These are phyloP conservation scores for Hyphodiscus hymeniophilus DNA, from an alignment of 495 filamentous ascomycete species.

Conservation along the genomic window DNA sequence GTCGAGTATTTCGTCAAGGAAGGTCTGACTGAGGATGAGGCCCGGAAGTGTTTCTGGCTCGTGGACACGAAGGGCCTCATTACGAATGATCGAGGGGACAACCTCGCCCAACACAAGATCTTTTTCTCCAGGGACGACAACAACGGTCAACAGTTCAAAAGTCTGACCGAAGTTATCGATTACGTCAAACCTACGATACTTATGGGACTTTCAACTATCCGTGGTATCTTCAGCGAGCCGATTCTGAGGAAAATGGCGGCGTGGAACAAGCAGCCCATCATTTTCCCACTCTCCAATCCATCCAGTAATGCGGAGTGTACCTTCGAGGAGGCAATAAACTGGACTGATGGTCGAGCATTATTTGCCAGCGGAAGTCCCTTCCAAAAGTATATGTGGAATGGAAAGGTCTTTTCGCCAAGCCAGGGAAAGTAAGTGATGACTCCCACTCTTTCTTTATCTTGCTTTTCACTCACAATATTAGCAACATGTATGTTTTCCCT, in stretches of 20 bases:
- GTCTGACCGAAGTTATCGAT: constrained; percentile 62
- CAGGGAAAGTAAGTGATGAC: constrained; percentile 40
- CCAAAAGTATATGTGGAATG: constrained; percentile 48
- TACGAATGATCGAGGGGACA: constrained; percentile 67
- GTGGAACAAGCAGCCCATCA: constrained; percentile 62
- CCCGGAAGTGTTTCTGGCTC: constrained; percentile 67
- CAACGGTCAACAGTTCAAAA: constrained; percentile 59
- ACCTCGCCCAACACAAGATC: constrained; percentile 70
- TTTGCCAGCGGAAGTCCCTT: constrained; percentile 76
- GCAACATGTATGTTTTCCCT: constrained; percentile 83
- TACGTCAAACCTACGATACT: constrained; percentile 71
- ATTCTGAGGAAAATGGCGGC: constrained; percentile 65
- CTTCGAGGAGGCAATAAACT: constrained; percentile 60
- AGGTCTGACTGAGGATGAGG: constrained; percentile 69
- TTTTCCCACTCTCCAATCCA: constrained; percentile 78
- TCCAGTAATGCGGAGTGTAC: constrained; percentile 74
- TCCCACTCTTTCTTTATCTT: background rate
- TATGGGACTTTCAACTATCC: constrained; percentile 73
- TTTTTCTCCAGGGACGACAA: constrained; percentile 76
- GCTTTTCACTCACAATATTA: constrained; percentile 22
- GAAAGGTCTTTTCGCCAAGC: constrained; percentile 54
- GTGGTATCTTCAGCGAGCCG: constrained; percentile 62
- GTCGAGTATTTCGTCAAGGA: constrained; percentile 70
- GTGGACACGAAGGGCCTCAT: constrained; percentile 73
- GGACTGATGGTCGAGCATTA: constrained; percentile 61